Percentiles rank a stretch among this genome's conserved stretches.
Evolutionary conservation across 202 grass and related monocot genomes (phyloP).

Genomic region (Schoenoplectus triqueter): DNA sequence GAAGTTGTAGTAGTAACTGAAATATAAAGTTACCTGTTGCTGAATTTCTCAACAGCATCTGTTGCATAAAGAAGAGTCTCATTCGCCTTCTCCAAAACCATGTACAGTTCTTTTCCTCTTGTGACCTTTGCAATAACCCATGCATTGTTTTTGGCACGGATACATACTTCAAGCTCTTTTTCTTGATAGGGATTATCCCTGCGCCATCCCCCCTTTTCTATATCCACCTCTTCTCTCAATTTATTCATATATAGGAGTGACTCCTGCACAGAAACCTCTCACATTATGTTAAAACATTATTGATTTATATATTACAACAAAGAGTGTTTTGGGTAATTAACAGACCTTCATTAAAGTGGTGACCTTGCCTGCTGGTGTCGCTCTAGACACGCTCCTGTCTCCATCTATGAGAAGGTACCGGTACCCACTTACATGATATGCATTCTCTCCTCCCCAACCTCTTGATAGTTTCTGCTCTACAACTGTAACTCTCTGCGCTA

Average conservation of each 20-base stretch:
- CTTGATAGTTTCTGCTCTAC: conserved; percentile 88
- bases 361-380: conserved; percentile 88
- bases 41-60: conserved; percentile 91
- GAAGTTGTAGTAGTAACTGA: conserved; percentile 28
- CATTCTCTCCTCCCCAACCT: conserved; percentile 97
- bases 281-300: conserved; percentile 38
- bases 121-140: conserved; percentile 92
- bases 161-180: conserved; percentile 80
- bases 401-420: conserved; percentile 79
- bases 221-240: conserved; percentile 82
- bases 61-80: conserved; percentile 97
- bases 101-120: conserved; percentile 83
- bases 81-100: conserved; percentile 85
- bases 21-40: conserved; percentile 70
- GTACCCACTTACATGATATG: conserved; percentile 94
- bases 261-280: conserved; percentile 54
- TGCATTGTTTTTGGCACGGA: conserved; percentile 81
- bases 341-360: conserved; percentile 80
- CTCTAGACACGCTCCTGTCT: conserved; percentile 79
- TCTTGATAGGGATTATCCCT: conserved; percentile 61
- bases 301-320: neutral
- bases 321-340: conserved; percentile 15
- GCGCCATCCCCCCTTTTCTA: conserved; percentile 69
- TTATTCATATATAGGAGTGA: conserved; percentile 79
- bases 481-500: conserved; percentile 70